These are phyloP conservation scores for Gautieria morchelliformis DNA, from an alignment of 768 basidiomycete genomes.

Conservation along the genomic window DNA sequence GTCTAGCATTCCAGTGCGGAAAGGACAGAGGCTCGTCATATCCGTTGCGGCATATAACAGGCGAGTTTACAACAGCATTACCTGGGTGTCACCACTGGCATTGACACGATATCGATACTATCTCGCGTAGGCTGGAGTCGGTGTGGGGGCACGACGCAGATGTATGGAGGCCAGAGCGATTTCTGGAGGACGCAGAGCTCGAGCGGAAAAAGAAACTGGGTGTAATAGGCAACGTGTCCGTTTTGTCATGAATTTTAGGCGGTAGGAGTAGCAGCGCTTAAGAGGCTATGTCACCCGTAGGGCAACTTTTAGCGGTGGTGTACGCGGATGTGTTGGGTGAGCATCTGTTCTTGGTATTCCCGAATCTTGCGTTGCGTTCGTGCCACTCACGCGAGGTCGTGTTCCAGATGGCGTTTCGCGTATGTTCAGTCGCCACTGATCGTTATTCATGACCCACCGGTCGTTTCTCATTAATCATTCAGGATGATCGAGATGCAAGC, in stretches of 20 bases:
- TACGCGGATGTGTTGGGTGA: constrained; percentile 3
- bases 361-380: too few relatives aligned
- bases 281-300: constrained; percentile 8
- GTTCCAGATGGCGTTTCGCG: constrained; percentile 4
- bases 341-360: neutral
- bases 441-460: neutral
- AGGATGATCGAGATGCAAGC: constrained; percentile 27
- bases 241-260: too few relatives aligned
- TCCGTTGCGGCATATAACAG: constrained; percentile 8
- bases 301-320: neutral
- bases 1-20: constrained; percentile 13
- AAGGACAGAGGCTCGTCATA: constrained; percentile 14
- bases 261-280: neutral
- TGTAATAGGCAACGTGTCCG: constrained; percentile 14
- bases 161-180: constrained; percentile 21
- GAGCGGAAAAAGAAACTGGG: constrained; percentile 14
- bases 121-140: constrained; percentile 12
- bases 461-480: neutral
- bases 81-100: too few relatives aligned
- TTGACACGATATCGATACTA: too few relatives aligned
- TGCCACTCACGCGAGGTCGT: too few relatives aligned
- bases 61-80: neutral
- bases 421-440: neutral
- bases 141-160: constrained; percentile 25
- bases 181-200: constrained; percentile 9